phyloP scores from a whole-genome alignment of 108 stramenopile species.

The Nitzschia palea region DNA sequence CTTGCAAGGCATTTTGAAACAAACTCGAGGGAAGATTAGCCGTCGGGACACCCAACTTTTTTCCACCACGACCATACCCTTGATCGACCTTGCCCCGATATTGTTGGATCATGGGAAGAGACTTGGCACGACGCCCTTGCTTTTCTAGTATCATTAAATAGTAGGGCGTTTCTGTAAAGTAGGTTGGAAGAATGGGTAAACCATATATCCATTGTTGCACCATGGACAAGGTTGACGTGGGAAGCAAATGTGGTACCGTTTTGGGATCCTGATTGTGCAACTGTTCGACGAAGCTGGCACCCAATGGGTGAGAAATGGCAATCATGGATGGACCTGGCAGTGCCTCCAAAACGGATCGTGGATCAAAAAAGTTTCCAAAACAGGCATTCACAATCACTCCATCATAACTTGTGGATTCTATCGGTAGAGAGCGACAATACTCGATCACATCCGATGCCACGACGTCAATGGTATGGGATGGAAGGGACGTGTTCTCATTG shows the following conservation, averaged over 20 bases:
- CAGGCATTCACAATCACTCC: conserved; percentile 32
- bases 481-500: neutral
- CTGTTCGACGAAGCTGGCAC: conserved; percentile 24
- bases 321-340: neutral
- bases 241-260: conserved; percentile 33
- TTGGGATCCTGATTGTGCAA: conserved; percentile 22
- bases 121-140: conserved; percentile 5
- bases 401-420: conserved; percentile 14
- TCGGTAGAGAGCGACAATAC: neutral
- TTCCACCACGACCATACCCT: conserved; percentile 89
- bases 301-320: conserved; percentile 31
- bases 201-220: conserved; percentile 3
- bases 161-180: neutral
- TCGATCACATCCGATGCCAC: conserved; percentile 16
- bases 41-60: conserved; percentile 88
- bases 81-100: conserved; percentile 72
- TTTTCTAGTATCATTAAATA: conserved; percentile 5
- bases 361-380: conserved; percentile 40
- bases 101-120: conserved; percentile 22
- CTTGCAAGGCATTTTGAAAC: conserved; percentile 73
- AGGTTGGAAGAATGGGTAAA: neutral
- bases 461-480: conserved; percentile 14
- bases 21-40: conserved; percentile 85
- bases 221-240: neutral
- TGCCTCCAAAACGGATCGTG: conserved; percentile 5